Evolutionary conservation across 83 land plant species (phyloP).

Genomic region (Thuja plicata): DNA sequence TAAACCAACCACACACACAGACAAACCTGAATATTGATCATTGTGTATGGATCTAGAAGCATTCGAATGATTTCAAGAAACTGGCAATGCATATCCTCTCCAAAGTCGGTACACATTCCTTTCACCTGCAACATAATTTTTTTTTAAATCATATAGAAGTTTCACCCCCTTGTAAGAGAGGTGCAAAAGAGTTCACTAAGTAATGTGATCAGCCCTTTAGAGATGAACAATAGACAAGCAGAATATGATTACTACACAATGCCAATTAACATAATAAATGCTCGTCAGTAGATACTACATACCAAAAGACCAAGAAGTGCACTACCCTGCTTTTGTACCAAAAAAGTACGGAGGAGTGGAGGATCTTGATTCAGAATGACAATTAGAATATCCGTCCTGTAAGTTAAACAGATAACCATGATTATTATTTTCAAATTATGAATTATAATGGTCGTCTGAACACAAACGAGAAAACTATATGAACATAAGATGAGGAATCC

Average conservation of each 20-base stretch:
- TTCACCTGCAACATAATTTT: conserved; percentile 65
- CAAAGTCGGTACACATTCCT: conserved; percentile 81
- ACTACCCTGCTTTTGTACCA: conserved; percentile 63
- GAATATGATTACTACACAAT: not conserved
- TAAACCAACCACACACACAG: not conserved
- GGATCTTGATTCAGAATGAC: conserved; percentile 77
- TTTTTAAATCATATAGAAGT: not conserved
- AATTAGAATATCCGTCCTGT: conserved; percentile 91
- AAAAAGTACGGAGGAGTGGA: conserved; percentile 60
- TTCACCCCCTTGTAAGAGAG: not conserved
- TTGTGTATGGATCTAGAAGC: conserved; percentile 76
- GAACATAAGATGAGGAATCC: not conserved
- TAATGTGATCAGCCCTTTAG: not conserved
- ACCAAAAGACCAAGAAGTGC: conserved; percentile 80
- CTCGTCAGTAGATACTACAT: not conserved
- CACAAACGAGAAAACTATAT: not conserved
- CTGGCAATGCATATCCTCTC: conserved; percentile 88
- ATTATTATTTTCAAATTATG: not conserved
- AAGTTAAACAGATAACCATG: conserved; percentile 6
- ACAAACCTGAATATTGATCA: conserved; percentile 60
- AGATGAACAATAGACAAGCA: not conserved
- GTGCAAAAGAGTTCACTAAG: not conserved
- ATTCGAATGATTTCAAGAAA: conserved; percentile 92
- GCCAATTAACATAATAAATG: not conserved
- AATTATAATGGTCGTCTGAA: not conserved